phyloP scores from a whole-genome alignment of 768 basidiomycete genomes.

The Strobilomyces confusus region DNA sequence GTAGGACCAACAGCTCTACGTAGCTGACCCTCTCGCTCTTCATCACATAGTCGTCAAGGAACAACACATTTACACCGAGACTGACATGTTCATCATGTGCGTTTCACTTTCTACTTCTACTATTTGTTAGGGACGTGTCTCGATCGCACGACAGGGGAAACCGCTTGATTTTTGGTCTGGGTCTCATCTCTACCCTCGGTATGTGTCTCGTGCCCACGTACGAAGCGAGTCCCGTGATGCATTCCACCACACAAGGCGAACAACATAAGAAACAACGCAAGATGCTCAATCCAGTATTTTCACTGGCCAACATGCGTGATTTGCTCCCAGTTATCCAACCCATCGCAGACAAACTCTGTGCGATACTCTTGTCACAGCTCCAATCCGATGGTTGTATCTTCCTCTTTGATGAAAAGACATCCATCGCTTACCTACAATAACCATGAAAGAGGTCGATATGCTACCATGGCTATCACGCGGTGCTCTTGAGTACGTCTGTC shows the following conservation, averaged over 20 bases:
- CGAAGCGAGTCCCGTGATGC: not conserved
- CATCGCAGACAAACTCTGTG: conserved; percentile 29
- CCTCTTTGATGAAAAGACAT: not conserved
- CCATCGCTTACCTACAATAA: conserved; percentile 10
- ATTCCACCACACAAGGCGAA: conserved; percentile 16
- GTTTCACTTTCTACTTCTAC: not conserved
- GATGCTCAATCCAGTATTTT: conserved; percentile 34
- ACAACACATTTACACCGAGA: conserved; percentile 35
- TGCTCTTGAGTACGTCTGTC: conserved; percentile 36
- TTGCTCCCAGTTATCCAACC: conserved; percentile 31
- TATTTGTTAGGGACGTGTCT: not conserved
- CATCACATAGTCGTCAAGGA: conserved; percentile 37
- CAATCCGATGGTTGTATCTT: conserved; percentile 22
- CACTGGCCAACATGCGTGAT: conserved; percentile 28
- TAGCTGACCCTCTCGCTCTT: conserved; percentile 37
- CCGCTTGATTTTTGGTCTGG: conserved; percentile 34
- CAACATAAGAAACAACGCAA: conserved; percentile 32
- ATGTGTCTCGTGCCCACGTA: not conserved
- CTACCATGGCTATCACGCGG: conserved; percentile 32
- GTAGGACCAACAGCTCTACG: conserved; percentile 29
- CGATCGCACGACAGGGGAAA: conserved; percentile 18
- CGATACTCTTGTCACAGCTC: conserved; percentile 18
- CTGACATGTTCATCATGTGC: conserved; percentile 33
- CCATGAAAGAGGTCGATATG: conserved; percentile 30
- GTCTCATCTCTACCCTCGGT: conserved; percentile 38